Evolutionary conservation across 805 yeast genomes (phyloP), one percentile per base, ranked within the genome.

Genomic region (Wickerhamiella sergipiensis): DNA sequence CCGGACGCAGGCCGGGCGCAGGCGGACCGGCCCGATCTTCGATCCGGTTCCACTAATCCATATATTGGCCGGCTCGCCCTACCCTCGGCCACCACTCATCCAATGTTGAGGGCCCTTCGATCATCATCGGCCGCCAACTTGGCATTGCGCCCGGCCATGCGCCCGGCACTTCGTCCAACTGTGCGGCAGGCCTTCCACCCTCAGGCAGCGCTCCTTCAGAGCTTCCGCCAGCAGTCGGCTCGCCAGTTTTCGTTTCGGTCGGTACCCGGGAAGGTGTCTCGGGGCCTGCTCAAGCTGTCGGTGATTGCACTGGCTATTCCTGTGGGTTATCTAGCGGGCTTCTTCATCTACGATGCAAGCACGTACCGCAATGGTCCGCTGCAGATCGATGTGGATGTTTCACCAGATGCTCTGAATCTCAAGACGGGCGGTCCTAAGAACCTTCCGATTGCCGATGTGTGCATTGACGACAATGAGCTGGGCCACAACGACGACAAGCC

Each of bases 361-460:
- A 81, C 87, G n/a, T 81, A 81, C 59, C 50, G 55, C 52, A 60
- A 49, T 50, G 66, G 62, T 33, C 59, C 59, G 54, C 64, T 22
- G 70, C 73, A 31, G 54, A 66, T 26, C 8, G 68, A 71, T 45
- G 67, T 80, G 46, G 65, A 67, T 17, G 77, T 81, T 15, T 76
- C 82, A 10, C 63, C 67, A 19, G 66, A 70, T 22, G 83, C 85
- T 1, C 60, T 80, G 47, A 59, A 71, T 42, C 85, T 86, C 29
- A 67, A 70, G 40, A 61, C 60, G 7, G 87, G 87, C 6, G 88
- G 88, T 2, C 86, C 87, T 21, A 84, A 81, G 60, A 79, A 82
- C 57, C 66, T 82, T 52, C 86, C 85, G 1, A 75, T 81, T 26
- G 68, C 79, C 54, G 72, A 71, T 39, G 70, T 74, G 36, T 75